phyloP scores from a whole-genome alignment of 78 protist genomes.

The Dictyostelium citrinum region DNA sequence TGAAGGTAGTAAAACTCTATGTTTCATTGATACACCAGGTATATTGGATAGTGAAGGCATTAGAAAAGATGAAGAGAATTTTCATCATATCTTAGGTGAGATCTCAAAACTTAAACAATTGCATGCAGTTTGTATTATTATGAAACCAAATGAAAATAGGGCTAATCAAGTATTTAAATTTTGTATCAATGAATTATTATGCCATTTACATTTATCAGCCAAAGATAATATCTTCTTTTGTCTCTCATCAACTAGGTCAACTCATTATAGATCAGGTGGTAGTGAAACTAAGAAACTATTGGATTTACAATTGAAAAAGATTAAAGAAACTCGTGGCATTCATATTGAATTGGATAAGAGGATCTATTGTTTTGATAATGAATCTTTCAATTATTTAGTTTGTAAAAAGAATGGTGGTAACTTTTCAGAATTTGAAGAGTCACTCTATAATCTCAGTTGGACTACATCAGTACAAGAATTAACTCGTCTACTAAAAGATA shows the following conservation, averaged over 20 bases:
- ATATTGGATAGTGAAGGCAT: background rate
- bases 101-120: background rate
- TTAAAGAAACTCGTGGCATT: background rate
- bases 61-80: background rate
- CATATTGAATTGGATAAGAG: background rate
- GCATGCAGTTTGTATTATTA: background rate
- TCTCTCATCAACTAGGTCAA: background rate
- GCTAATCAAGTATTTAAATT: background rate
- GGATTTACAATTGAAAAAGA: background rate
- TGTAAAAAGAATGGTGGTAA: background rate
- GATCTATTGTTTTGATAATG: background rate
- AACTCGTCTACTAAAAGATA: background rate
- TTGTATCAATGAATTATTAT: background rate
- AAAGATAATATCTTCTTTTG: background rate
- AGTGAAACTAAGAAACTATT: background rate
- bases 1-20: background rate
- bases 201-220: background rate
- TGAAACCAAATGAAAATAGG: constrained; percentile 18
- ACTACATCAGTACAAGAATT: background rate
- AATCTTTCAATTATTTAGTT: background rate
- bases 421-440: background rate
- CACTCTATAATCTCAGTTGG: background rate
- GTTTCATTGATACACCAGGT: constrained; percentile 33
- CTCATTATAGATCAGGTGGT: background rate
- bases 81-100: background rate